Evolutionary conservation across 1,284 basidiomycete species (phyloP).

Genomic region (Austropuccinia psidii): DNA sequence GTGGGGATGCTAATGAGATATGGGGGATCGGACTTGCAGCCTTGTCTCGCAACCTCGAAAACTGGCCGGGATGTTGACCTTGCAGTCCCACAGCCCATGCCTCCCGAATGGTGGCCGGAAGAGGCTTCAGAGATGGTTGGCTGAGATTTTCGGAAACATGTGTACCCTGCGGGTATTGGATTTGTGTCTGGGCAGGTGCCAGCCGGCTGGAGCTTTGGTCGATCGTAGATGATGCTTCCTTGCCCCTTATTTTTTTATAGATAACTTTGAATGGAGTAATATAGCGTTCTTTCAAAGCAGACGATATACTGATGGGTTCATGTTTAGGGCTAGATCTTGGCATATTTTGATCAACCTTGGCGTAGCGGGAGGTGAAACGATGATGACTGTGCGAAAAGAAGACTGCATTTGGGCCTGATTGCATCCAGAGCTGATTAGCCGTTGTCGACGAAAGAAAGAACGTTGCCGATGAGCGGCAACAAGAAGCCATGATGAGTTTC

Average conservation of each 20-base stretch:
- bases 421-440: too few species aligned
- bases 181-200: neutral
- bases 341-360: too few species aligned
- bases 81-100: slow-evolving; percentile 16
- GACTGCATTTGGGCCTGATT: too few species aligned
- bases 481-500: too few species aligned
- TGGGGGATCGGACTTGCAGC: neutral
- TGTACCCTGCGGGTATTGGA: neutral
- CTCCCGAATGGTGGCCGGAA: neutral
- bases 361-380: too few species aligned
- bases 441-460: too few species aligned
- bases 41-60: slow-evolving; percentile 7
- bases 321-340: too few species aligned
- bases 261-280: neutral
- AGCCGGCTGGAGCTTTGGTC: neutral
- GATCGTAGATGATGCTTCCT: too few species aligned
- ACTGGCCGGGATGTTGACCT: slow-evolving; percentile 12
- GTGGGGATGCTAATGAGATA: neutral
- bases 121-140: too few species aligned
- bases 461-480: too few species aligned
- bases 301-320: neutral
- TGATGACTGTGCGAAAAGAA: too few species aligned
- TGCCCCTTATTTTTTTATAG: neutral
- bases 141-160: too few species aligned
- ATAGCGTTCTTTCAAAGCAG: neutral